phyloP scores from a whole-genome alignment of 352 stramenopile genomes.

The Aphanomyces cochlioides region DNA sequence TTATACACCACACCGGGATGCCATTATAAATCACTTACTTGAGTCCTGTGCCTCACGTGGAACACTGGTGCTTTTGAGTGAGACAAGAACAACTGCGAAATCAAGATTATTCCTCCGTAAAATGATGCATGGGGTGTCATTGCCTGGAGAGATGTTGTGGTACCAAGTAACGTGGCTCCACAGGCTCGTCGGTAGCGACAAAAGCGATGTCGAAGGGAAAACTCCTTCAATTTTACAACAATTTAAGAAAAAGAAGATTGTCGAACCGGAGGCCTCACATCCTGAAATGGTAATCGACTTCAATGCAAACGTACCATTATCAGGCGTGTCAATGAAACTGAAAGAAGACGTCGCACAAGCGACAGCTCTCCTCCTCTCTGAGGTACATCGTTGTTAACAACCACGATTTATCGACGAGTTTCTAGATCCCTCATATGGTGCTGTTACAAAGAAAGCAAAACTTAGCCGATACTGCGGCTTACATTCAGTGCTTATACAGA shows the following conservation, averaged over 20 bases:
- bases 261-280: conserved; percentile 7
- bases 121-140: conserved; percentile 1
- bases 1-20: conserved; percentile 57
- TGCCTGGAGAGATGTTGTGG: neutral
- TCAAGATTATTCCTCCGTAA: conserved; percentile 10
- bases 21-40: conserved; percentile 71
- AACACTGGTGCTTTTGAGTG: conserved; percentile 36
- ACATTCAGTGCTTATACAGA: conserved; percentile 72
- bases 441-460: conserved; percentile 7
- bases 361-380: neutral
- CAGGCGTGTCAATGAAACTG: conserved; percentile 42
- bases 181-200: conserved; percentile 15
- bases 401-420: neutral
- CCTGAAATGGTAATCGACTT: conserved; percentile 54
- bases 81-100: neutral
- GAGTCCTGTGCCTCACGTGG: conserved; percentile 69
- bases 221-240: conserved; percentile 15
- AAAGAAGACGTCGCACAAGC: conserved; percentile 18
- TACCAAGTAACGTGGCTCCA: conserved; percentile 19
- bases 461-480: conserved; percentile 42
- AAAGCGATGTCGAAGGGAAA: conserved; percentile 1
- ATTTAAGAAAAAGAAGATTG: neutral
- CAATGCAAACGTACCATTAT: conserved; percentile 71
- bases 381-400: neutral
- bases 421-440: conserved; percentile 15